A percentile compares a stretch with the other conserved stretches of the same genome.
These are phyloP conservation scores for Drosera spatulata DNA, from an alignment of 179 eudicot genomes.

Conservation along the genomic window DNA sequence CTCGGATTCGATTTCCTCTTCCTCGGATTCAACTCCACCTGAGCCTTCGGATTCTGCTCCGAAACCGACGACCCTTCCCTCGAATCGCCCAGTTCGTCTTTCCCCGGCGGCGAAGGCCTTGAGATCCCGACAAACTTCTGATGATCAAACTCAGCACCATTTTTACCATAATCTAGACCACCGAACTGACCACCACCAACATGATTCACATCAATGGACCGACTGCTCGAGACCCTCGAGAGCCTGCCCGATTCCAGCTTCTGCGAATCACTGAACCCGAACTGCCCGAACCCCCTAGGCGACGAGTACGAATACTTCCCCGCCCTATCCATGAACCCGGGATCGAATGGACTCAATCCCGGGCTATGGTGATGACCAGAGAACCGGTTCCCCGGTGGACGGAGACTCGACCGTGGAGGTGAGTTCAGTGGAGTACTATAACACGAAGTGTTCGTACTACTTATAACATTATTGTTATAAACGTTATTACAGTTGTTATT, in stretches of 20 bases:
- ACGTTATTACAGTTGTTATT: slow-evolving; percentile 21
- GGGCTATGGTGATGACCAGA: slow-evolving; percentile 1
- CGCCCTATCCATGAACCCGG: slow-evolving; percentile 76
- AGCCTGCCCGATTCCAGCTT: slow-evolving; percentile 25
- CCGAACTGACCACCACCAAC: slow-evolving; percentile 8
- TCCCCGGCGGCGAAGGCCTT: slow-evolving; percentile 23
- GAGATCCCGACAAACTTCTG: slow-evolving; percentile 15
- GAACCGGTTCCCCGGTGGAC: slow-evolving; percentile 18
- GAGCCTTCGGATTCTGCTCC: slow-evolving; percentile 52
- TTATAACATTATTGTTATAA: too few relatives aligned
- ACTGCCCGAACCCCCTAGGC: slow-evolving; percentile 19
- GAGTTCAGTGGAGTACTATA: slow-evolving; percentile 73
- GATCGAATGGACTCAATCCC: slow-evolving; percentile 36
- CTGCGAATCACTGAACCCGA: slow-evolving; percentile 10
- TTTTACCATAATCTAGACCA: not conserved
- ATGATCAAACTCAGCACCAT: slow-evolving; percentile 1
- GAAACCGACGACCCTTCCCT: slow-evolving; percentile 58
- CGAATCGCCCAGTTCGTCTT: slow-evolving; percentile 10
- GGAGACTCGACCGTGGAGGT: slow-evolving; percentile 56
- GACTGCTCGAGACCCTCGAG: slow-evolving; percentile 31
- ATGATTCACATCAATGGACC: slow-evolving; percentile 6
- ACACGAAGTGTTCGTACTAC: slow-evolving; percentile 9
- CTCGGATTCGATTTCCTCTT: slow-evolving; percentile 59
- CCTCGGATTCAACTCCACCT: slow-evolving; percentile 32
- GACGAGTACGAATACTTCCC: slow-evolving; percentile 54